These are phyloP conservation scores for Pichia sp. DNA, from an alignment of 1,139 yeast species.

Conservation along the genomic window DNA sequence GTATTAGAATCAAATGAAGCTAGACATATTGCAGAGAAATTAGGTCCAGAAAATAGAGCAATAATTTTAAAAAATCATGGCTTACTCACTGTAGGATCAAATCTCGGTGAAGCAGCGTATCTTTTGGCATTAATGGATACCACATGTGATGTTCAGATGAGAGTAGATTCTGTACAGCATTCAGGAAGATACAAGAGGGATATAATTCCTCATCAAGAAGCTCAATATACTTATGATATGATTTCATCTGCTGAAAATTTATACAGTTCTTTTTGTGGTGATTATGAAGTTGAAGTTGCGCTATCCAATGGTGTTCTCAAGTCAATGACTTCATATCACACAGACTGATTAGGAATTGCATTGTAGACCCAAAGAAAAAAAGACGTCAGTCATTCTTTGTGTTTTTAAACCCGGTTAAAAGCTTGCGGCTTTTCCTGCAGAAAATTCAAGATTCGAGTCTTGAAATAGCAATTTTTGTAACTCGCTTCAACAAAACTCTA, in stretches of 20 bases:
- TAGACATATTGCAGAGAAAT: conserved; percentile 36
- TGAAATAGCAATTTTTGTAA: too few relatives aligned
- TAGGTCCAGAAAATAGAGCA: conserved; percentile 51
- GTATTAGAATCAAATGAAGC: conserved; percentile 48
- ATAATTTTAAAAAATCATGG: conserved; percentile 71
- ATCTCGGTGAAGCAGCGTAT: conserved; percentile 75
- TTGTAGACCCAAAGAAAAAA: too few relatives aligned
- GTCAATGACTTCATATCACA: conserved; percentile 2
- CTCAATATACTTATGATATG: conserved; percentile 3
- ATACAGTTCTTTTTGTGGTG: conserved; percentile 4
- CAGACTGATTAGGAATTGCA: background rate
- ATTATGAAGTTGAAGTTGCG: conserved; percentile 4
- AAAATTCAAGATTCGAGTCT: too few relatives aligned
- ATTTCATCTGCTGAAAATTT: conserved; percentile 2
- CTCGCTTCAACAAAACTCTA: too few relatives aligned
- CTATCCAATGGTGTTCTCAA: conserved; percentile 1
- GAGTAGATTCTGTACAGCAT: conserved; percentile 42
- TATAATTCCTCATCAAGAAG: conserved; percentile 20
- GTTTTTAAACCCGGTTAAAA: too few relatives aligned
- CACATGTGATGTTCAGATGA: conserved; percentile 57
- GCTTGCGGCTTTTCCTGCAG: too few relatives aligned
- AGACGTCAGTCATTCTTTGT: too few relatives aligned
- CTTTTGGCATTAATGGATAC: conserved; percentile 58
- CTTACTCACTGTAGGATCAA: conserved; percentile 59
- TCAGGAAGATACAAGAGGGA: conserved; percentile 21